phyloP scores from a whole-genome alignment of 768 basidiomycete genomes.

The Suillus tomentosus region DNA sequence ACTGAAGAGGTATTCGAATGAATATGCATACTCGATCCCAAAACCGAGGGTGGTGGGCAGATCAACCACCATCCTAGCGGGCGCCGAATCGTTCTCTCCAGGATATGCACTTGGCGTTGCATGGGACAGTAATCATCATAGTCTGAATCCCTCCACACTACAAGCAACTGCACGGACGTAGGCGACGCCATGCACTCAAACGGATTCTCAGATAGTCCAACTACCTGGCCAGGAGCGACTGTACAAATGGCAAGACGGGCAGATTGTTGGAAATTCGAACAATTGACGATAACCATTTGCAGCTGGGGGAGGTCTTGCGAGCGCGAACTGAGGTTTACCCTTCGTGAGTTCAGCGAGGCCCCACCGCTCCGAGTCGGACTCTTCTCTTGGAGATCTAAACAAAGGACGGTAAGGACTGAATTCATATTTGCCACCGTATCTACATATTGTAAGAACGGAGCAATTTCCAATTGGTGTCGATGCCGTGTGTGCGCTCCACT shows the following conservation, averaged over 20 bases:
- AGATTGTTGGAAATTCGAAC: neutral
- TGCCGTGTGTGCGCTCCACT: too few relatives aligned
- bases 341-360: neutral
- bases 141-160: neutral
- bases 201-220: neutral
- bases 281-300: neutral
- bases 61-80: conserved; percentile 9
- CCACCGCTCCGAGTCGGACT: neutral
- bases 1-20: neutral
- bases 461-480: too few relatives aligned
- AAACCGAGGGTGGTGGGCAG: neutral
- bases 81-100: neutral
- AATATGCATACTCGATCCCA: neutral
- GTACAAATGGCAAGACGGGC: neutral
- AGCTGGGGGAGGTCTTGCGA: neutral
- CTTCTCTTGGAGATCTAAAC: neutral
- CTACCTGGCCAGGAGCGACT: neutral
- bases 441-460: too few relatives aligned
- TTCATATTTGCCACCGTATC: too few relatives aligned
- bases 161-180: conserved; percentile 1
- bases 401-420: neutral
- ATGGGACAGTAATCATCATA: neutral
- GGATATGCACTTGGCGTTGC: neutral
- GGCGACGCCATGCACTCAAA: neutral
- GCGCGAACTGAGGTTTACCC: neutral